Base-by-base conservation (phyloP, 2,329 filamentous ascomycete species). In the Lecanoromycetidae sp. region DNA sequence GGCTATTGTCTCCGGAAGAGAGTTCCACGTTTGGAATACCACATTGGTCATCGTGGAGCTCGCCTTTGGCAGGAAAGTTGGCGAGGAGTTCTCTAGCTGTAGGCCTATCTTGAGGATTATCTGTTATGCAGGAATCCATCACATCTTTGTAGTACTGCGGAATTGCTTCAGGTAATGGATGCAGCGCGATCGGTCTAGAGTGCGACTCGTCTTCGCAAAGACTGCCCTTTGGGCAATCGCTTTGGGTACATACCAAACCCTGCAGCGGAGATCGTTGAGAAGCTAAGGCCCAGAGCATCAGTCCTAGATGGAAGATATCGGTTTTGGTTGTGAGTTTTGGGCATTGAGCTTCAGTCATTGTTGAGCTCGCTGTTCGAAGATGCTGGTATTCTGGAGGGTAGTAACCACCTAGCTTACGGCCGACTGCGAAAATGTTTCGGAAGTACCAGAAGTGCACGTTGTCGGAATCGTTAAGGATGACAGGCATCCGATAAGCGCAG, bases 301-400 rank as follows among this genome's bases (percentile, higher is more conserved):
- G 1, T 35, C 42, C 42, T 2, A 44, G 32, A 9, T 44, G 20
- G 22, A 26, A 44, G 12, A 44, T 35, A 12, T 44, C 22, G 5
- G 29, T 37, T 26, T 44, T 44, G 3, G 42, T n/a, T 27, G 32
- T 37, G 6, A 44, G 8, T 19, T 44, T 13, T 8, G 30, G 4
- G 19, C 20, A 12, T 2, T 44, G 30, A 8, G 42, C 42, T 44
- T 44, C 10, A 22, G 2, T 25, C n/a, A 19, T 33, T 8, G 12
- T 13, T 12, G 5, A 5, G 5, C 15, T 26, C 10, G 10, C n/a
- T 12, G 20, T 6, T 8, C 13, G 19, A 9, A 36, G 15, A 17
- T 34, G 22, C 9, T 12, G 10, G 19, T 35, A 44, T 5, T 44
- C 42, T 3, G 42, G 42, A 44, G 42, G 42, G 22, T 44, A 36